phyloP scores from a whole-genome alignment of 495 filamentous ascomycete genomes.

The Lepidopterella palustris region DNA sequence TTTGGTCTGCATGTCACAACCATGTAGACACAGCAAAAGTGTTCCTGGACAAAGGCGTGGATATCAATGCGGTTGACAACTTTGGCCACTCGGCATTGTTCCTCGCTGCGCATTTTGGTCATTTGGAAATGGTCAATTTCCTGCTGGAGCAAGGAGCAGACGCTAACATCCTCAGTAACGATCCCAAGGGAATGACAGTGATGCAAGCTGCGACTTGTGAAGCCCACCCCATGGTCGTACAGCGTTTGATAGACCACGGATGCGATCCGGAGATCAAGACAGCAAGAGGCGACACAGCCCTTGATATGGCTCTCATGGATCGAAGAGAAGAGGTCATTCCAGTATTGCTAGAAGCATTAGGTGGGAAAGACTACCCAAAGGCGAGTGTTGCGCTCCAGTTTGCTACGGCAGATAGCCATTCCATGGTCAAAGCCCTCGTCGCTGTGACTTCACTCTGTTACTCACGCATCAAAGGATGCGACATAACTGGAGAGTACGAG shows the following conservation, averaged over 20 bases:
- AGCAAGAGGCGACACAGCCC: constrained; percentile 1
- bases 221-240: constrained; percentile 4
- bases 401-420: constrained; percentile 8
- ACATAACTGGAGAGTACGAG: background rate
- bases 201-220: constrained; percentile 5
- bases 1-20: constrained; percentile 12
- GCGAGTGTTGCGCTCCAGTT: constrained; percentile 15
- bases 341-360: constrained; percentile 6
- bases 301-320: constrained; percentile 8
- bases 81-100: constrained; percentile 4
- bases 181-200: constrained; percentile 2
- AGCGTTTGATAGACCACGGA: constrained; percentile 6
- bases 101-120: constrained; percentile 18
- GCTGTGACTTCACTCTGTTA: constrained; percentile 5
- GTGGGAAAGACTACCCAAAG: constrained; percentile 4
- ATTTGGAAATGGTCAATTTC: background rate
- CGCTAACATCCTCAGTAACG: constrained; percentile 1
- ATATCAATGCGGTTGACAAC: constrained; percentile 10
- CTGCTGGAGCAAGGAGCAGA: constrained; percentile 10
- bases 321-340: constrained; percentile 1
- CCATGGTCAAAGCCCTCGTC: constrained; percentile 6
- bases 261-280: background rate
- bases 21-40: constrained; percentile 9
- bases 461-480: background rate
- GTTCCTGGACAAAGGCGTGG: background rate